Evolutionary conservation across 305 asterid genomes (phyloP).

Genomic region (Fraxinus ornus): DNA sequence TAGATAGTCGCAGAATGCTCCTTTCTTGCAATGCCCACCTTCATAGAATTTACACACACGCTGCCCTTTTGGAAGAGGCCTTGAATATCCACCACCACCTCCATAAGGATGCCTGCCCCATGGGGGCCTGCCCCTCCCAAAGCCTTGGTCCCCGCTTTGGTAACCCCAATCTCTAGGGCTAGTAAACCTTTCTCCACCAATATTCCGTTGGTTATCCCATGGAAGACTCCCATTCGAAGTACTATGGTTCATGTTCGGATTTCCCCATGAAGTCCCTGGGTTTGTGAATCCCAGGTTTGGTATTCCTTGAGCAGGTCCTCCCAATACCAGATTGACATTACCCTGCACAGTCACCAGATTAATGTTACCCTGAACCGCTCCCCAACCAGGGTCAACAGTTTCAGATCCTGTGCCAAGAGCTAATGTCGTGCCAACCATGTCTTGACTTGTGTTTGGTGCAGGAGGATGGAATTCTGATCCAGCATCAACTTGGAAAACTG

Average conservation of each 20-base stretch:
- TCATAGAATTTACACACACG: constrained; percentile 84
- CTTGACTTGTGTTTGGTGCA: constrained; percentile 32
- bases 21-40: constrained; percentile 85
- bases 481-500: constrained; percentile 36
- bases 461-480: constrained; percentile 51
- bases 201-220: constrained; percentile 72
- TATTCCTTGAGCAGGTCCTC: constrained; percentile 57
- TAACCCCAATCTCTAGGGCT: constrained; percentile 66
- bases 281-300: constrained; percentile 41
- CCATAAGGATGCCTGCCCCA: constrained; percentile 69
- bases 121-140: constrained; percentile 53
- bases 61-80: constrained; percentile 55
- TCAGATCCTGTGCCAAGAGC: constrained; percentile 39
- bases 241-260: constrained; percentile 43
- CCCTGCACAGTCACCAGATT: constrained; percentile 64
- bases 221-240: constrained; percentile 44
- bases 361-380: constrained; percentile 52
- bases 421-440: constrained; percentile 32
- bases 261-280: constrained; percentile 51
- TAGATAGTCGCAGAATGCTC: constrained; percentile 76
- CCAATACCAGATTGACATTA: constrained; percentile 54
- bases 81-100: constrained; percentile 50
- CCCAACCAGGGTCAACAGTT: constrained; percentile 46
- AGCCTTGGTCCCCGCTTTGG: constrained; percentile 58
- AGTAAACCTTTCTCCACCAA: constrained; percentile 54